Percentiles rank a stretch among this genome's conserved stretches.
Conservation (phyloP, 768 basidiomycete genomes). For the Hericium rajendrae region DNA sequence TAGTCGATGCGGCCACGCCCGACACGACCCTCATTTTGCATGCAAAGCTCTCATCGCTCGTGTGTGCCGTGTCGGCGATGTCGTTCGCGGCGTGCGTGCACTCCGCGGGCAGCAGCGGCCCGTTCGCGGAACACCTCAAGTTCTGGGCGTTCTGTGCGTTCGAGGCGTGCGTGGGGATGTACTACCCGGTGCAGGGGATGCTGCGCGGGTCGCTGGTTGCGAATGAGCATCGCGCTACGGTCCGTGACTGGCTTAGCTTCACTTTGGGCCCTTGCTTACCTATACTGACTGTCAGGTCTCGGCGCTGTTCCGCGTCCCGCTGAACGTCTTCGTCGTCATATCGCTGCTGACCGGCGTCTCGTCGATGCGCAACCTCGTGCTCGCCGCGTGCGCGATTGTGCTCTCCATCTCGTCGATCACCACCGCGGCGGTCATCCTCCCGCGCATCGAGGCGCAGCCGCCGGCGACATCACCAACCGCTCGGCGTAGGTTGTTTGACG, state of each 20-base stretch:
- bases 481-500: background rate
- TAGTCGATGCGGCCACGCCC: background rate
- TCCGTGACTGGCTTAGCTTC: constrained; percentile 23
- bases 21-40: constrained; percentile 47
- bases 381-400: constrained; percentile 47
- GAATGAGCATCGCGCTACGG: constrained; percentile 68
- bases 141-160: constrained; percentile 72
- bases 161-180: constrained; percentile 71
- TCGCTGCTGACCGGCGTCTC: constrained; percentile 62
- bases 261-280: background rate
- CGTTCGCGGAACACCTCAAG: constrained; percentile 35
- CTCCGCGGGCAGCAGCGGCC: constrained; percentile 13
- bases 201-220: constrained; percentile 55
- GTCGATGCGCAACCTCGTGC: constrained; percentile 49
- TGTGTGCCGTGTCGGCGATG: constrained; percentile 50
- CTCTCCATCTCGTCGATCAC: constrained; percentile 49
- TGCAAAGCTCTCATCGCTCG: constrained; percentile 54
- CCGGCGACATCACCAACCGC: constrained; percentile 2
- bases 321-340: constrained; percentile 65
- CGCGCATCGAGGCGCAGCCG: constrained; percentile 2
- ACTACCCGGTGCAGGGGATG: constrained; percentile 73
- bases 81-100: constrained; percentile 42
- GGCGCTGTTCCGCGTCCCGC: constrained; percentile 63
- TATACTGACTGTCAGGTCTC: constrained; percentile 35
- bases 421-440: constrained; percentile 38